These are phyloP conservation scores for Erigeron philadelphicus DNA, from an alignment of 140 eudicot species.

Conservation along the genomic window DNA sequence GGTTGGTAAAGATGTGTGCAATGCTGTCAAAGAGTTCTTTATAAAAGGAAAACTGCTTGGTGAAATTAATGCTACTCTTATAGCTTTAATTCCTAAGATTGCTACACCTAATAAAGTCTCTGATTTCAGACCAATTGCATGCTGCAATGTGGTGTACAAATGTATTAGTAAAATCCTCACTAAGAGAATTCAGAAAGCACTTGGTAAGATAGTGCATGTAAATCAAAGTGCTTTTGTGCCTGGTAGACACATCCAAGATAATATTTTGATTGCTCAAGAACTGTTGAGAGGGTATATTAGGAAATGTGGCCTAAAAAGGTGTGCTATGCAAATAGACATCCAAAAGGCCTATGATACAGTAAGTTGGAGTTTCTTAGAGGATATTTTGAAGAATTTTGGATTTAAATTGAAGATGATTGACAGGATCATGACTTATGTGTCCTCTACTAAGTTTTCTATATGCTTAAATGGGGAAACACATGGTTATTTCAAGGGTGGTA, in stretches of 20 bases:
- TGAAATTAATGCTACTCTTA: not conserved
- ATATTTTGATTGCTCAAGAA: not conserved
- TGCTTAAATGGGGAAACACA: not conserved
- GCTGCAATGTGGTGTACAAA: not conserved
- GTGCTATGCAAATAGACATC: not conserved
- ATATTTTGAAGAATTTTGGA: not conserved
- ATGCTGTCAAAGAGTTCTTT: not conserved
- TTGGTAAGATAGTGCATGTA: too few relatives aligned
- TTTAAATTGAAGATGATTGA: not conserved
- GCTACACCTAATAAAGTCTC: not conserved
- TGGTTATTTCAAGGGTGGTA: too few relatives aligned
- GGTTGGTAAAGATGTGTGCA: not conserved
- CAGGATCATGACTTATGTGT: not conserved
- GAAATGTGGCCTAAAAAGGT: not conserved
- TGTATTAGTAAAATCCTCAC: not conserved
- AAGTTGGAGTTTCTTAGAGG: not conserved
- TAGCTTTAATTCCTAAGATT: not conserved
- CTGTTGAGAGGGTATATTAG: not conserved
- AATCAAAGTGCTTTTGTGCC: not conserved
- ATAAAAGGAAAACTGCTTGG: not conserved
- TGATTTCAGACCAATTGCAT: not conserved
- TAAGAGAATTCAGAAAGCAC: not conserved
- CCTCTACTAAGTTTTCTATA: not conserved
- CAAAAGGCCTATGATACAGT: not conserved
- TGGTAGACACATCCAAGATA: not conserved